phyloP scores from a whole-genome alignment of 345 rosid genomes.

The Bruguiera gymnorhiza region DNA sequence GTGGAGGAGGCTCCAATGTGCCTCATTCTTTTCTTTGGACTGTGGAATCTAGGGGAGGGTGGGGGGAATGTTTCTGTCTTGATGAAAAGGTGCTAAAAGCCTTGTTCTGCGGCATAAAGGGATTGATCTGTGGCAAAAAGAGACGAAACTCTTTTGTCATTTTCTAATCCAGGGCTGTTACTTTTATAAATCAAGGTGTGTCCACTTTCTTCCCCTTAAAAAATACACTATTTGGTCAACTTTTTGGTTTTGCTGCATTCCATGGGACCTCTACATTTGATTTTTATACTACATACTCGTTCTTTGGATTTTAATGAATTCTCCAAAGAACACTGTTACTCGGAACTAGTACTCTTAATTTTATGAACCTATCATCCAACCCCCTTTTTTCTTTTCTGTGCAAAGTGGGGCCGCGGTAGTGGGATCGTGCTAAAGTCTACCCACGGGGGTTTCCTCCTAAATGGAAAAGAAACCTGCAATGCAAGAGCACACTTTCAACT shows the following conservation, averaged over 20 bases:
- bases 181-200: constrained; percentile 16
- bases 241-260: not conserved
- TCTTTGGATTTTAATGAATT: too few relatives aligned
- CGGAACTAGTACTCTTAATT: too few relatives aligned
- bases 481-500: too few relatives aligned
- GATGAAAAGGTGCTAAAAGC: not conserved
- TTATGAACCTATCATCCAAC: too few relatives aligned
- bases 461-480: too few relatives aligned
- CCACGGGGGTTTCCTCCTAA: too few relatives aligned
- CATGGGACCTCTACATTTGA: not conserved
- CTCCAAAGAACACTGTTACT: too few relatives aligned
- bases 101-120: not conserved
- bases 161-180: constrained; percentile 1
- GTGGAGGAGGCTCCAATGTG: not conserved
- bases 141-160: not conserved
- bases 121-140: not conserved
- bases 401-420: too few relatives aligned
- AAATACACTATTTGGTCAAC: not conserved
- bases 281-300: not conserved
- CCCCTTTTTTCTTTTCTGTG: too few relatives aligned
- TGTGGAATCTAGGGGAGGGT: not conserved
- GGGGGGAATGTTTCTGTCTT: not conserved
- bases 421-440: too few relatives aligned
- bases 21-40: constrained; percentile 6
- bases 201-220: not conserved